Conservation (phyloP, 495 filamentous ascomycete genomes). For the Neurospora sp. region DNA sequence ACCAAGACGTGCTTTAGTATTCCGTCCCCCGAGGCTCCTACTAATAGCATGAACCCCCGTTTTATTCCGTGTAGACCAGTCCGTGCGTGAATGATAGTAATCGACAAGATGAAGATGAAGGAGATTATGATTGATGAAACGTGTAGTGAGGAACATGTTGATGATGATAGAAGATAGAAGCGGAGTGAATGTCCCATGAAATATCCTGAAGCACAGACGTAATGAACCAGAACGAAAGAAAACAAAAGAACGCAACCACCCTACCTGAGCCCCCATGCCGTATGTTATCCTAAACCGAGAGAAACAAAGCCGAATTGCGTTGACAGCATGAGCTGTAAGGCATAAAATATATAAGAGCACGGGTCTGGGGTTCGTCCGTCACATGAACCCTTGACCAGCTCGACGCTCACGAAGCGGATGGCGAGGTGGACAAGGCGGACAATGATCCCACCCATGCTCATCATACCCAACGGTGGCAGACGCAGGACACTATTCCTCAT, state of each 20-base stretch:
- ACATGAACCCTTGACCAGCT: background rate
- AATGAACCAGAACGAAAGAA: background rate
- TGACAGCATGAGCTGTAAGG: background rate
- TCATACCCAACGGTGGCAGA: background rate
- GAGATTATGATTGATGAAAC: background rate
- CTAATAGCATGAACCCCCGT: background rate
- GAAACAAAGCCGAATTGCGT: background rate
- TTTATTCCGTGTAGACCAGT: background rate
- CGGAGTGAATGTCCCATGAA: background rate
- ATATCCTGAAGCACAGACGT: background rate
- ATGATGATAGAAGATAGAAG: background rate
- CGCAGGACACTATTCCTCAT: slow-evolving; percentile 28
- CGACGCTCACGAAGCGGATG: background rate
- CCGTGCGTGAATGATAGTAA: background rate
- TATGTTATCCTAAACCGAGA: background rate
- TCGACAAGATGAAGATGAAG: background rate
- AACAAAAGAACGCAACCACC: background rate
- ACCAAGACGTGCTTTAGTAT: background rate
- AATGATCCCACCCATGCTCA: background rate
- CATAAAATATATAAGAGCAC: background rate
- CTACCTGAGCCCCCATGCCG: background rate
- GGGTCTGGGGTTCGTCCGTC: background rate
- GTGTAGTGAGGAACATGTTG: background rate
- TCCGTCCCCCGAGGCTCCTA: background rate
- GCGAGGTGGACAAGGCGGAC: background rate